phyloP scores from a whole-genome alignment of 371 early-diverging fungal genomes.

The Apophysomyces ossiformis region DNA sequence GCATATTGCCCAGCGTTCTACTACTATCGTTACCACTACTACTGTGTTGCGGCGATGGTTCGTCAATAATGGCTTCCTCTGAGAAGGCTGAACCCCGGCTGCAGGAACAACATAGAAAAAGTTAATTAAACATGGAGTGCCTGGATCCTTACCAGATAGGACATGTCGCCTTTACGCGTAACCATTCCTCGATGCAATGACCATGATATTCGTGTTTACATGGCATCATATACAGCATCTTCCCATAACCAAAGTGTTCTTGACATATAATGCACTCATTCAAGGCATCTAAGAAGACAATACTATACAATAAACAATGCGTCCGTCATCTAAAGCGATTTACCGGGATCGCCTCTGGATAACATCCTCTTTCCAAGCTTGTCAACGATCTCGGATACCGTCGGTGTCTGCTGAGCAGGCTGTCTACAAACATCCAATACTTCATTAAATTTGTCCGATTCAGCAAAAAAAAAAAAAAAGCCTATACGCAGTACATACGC shows the following conservation, averaged over 20 bases:
- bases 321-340: not conserved
- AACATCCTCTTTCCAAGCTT: not conserved
- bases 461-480: not conserved
- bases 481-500: not conserved
- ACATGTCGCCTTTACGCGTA: constrained; percentile 21
- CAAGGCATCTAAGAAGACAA: not conserved
- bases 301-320: not conserved
- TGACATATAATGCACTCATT: constrained; percentile 26
- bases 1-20: too few species aligned
- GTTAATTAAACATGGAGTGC: not conserved
- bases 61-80: too few species aligned
- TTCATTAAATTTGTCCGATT: not conserved
- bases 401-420: not conserved
- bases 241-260: constrained; percentile 15
- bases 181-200: constrained; percentile 24
- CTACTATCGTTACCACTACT: too few species aligned
- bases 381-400: not conserved
- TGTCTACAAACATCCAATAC: not conserved
- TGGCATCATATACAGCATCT: constrained; percentile 17
- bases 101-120: not conserved
- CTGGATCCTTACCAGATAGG: constrained; percentile 25
- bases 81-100: not conserved
- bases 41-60: too few species aligned
- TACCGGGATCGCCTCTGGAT: not conserved
- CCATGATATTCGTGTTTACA: constrained; percentile 33